Evolutionary conservation across 192 early-diverging fungal species (phyloP).

Genomic region (Obelidium mucronatum): DNA sequence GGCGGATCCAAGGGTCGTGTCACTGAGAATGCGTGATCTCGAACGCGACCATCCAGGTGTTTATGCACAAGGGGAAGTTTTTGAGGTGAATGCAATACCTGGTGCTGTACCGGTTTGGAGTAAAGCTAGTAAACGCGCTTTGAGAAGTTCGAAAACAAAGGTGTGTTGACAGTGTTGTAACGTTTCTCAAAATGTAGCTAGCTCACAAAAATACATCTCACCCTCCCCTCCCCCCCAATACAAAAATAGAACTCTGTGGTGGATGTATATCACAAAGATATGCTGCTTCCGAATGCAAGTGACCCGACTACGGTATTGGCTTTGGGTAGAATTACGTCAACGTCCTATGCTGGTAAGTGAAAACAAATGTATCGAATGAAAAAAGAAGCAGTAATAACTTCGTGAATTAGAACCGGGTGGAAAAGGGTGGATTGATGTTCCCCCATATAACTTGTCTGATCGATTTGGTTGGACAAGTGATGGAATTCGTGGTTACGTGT

Average conservation of each 20-base stretch:
- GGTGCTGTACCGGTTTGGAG: conserved; percentile 3
- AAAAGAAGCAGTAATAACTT: no score
- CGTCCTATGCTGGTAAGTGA: conserved; percentile 69
- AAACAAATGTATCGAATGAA: background rate
- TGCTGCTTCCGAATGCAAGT: conserved; percentile 70
- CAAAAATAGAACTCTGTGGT: no score
- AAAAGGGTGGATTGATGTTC: conserved; percentile 40
- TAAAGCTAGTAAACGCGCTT: background rate
- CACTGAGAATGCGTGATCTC: no score
- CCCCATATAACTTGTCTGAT: conserved; percentile 44
- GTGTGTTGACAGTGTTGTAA: no score
- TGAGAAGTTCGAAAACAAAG: no score
- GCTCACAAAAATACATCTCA: no score
- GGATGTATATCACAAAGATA: conserved; percentile 31
- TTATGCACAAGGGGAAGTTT: no score
- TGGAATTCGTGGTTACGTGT: conserved; percentile 84
- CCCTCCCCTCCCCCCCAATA: background rate
- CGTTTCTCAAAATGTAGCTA: no score
- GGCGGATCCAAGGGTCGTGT: no score
- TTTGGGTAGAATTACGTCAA: conserved; percentile 82
- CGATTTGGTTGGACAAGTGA: conserved; percentile 49
- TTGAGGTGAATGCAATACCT: no score
- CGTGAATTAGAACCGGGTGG: conserved; percentile 33
- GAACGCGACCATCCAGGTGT: no score
- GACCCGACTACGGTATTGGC: conserved; percentile 76